Base-by-base conservation (phyloP, 2,329 filamentous ascomycete species). In the Aspergillus cejpii region DNA sequence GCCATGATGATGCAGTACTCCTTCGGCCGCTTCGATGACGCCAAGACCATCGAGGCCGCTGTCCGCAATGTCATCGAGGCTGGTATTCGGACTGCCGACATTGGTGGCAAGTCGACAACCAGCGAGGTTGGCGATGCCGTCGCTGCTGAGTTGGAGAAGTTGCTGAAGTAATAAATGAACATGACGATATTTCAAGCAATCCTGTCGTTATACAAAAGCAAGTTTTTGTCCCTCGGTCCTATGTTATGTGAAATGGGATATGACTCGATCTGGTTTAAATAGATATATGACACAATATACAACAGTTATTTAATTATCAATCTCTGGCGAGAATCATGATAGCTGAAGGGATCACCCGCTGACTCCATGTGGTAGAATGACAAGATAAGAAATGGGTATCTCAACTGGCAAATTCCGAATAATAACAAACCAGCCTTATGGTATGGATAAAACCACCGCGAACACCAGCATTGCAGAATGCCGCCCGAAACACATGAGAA, bases 1-100 rank as follows among this genome's bases (percentile, higher is more conserved):
- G 88, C 88, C 60, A 95, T 97, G 89, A 87, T 98, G 84, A 78
- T 96, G 61, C 84, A 88, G 63, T 97, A 96, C 76, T 95, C 89
- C 11, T 79, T 97, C 47, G 81, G 82, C 60, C 79, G 90, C 54
- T 81, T 85, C 23, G 76, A 80, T 40, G 84, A 96, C 68, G 85
- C 90, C 26, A 77, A 79, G 49, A 80, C 83, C 39, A 80, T 96
- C 51, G 89, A 96, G 71, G 77, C 82, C 48, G 89, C 90, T 3
- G 89, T 95, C 40, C 79, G 80, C 63, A 79, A 77, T 44, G 84
- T 87, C 41, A 84, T 96, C 52, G 89, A 96, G 65, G 77, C 74
- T 43, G 87, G 87, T 27, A 69, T 90, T 38, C 76, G 81, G 51
- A 96, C 91, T 12, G 84, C 79, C 64, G 91, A 97, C 65, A 85